Evolutionary conservation across 352 stramenopile genomes (phyloP), one percentile per base, ranked within the genome.

Genomic region (Pythium aphanidermatum): DNA sequence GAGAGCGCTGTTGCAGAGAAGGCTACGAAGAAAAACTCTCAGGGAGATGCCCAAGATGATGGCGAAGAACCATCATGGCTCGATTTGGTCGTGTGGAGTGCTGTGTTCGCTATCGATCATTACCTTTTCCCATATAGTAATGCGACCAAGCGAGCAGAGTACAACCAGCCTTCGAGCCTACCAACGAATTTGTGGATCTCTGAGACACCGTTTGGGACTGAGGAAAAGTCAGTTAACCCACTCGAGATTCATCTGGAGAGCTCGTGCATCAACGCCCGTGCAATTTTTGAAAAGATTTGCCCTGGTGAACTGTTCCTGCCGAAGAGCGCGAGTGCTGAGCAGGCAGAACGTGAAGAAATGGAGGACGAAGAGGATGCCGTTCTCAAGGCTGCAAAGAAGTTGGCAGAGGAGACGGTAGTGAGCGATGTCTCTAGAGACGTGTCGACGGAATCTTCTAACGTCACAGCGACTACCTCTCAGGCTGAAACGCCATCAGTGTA

Each of bases 161-260:
- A 46, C 17, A 32, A 42, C 5, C 20, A 32, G n/a, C 60, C 55
- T 0, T 8, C 14, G 2, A 49, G 55, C 12, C 16, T 88, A 4
- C 70, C 73, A 4, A 34, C 19, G 3, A 83, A 86, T 33, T 30
- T 67, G 2, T 76, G 59, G 55, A 50, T 83, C 31, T 81, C 62
- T 17, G 69, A 82, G 63, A 80, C 68, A 11, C 39, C 59, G 10
- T 54, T 57, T 2, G 27, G 9, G 21, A 8, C 45, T 14, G 43
- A 56, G n/a, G 23, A 26, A 32, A 47, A 44, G 16, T n/a, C 16
- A 13, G 56, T 63, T 5, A 64, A 66, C 24, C 58, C 69, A 17
- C 53, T 86, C 7, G 75, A 86, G 29, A 73, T 83, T 16, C 71
- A 83, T 11, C 49, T 87, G 7, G 78, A 86, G 41, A 82, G 63